phyloP scores from a whole-genome alignment of 805 yeast species.

The Wickerhamiella brachini region DNA sequence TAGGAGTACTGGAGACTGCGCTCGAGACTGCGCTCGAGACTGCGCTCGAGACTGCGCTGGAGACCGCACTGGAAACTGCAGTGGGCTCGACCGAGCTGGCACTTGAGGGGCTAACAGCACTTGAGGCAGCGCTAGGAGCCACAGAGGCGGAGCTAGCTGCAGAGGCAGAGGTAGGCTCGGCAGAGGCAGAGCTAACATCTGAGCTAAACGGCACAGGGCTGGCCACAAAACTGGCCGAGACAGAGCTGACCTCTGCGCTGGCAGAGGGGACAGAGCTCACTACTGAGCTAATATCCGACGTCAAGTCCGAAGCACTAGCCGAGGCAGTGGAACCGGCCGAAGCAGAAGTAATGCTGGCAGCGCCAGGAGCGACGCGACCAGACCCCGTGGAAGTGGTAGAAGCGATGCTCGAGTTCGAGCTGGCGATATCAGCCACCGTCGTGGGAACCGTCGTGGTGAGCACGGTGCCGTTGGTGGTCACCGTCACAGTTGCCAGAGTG shows the following conservation, averaged over 20 bases:
- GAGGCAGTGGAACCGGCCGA: background rate
- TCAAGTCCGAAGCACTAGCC: no score
- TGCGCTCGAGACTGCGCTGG: no score
- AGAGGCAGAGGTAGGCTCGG: background rate
- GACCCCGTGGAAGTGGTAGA: background rate
- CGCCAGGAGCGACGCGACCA: background rate
- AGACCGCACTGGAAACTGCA: no score
- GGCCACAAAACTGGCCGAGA: background rate
- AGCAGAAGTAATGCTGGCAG: constrained; percentile 2
- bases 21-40: no score
- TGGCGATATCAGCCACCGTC: background rate
- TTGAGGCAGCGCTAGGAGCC: background rate
- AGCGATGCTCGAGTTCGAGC: background rate
- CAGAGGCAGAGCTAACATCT: background rate
- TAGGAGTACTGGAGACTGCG: no score
- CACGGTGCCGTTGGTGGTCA: constrained; percentile 1
- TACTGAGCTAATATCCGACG: background rate
- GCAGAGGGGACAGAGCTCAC: background rate
- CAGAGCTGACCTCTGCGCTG: background rate
- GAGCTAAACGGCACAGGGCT: background rate
- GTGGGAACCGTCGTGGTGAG: constrained; percentile 5
- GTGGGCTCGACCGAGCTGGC: no score
- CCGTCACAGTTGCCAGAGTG: background rate
- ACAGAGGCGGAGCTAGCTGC: background rate
- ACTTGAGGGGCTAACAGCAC: no score